Conservation (phyloP, 2,329 filamentous ascomycete species). For the Tothia fuscella region DNA sequence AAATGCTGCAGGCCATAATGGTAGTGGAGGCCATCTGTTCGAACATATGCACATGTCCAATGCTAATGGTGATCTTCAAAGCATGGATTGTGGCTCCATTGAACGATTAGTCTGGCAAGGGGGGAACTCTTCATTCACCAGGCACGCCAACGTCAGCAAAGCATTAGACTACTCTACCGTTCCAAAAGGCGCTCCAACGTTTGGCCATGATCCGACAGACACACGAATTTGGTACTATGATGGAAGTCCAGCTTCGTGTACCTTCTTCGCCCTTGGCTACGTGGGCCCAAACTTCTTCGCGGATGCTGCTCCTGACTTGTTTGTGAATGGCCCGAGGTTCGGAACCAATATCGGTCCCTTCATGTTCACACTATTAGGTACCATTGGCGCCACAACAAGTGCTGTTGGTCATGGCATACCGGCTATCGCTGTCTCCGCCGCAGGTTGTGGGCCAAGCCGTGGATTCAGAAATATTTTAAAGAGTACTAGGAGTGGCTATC, state of each 20-base stretch:
- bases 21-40: neutral
- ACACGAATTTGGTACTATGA: constrained; percentile 50
- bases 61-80: constrained; percentile 16
- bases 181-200: constrained; percentile 33
- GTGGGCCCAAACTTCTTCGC: constrained; percentile 37
- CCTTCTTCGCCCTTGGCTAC: constrained; percentile 45
- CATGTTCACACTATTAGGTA: constrained; percentile 40
- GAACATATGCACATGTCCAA: constrained; percentile 29
- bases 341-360: constrained; percentile 44
- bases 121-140: constrained; percentile 21
- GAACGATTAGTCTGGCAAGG: constrained; percentile 34
- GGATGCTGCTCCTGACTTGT: constrained; percentile 40
- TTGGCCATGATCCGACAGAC: constrained; percentile 41
- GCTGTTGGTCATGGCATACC: constrained; percentile 39
- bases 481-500: neutral
- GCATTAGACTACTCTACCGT: constrained; percentile 35
- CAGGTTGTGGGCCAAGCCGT: no score
- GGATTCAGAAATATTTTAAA: no score
- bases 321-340: constrained; percentile 45
- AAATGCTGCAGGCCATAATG: constrained; percentile 20
- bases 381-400: constrained; percentile 39
- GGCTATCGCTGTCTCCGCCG: constrained; percentile 37
- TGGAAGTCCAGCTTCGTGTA: constrained; percentile 44
- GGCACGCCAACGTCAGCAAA: constrained; percentile 25
- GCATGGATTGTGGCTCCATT: constrained; percentile 32